phyloP scores from a whole-genome alignment of 2,329 filamentous ascomycete genomes.

The Aspergillus bombycis region DNA sequence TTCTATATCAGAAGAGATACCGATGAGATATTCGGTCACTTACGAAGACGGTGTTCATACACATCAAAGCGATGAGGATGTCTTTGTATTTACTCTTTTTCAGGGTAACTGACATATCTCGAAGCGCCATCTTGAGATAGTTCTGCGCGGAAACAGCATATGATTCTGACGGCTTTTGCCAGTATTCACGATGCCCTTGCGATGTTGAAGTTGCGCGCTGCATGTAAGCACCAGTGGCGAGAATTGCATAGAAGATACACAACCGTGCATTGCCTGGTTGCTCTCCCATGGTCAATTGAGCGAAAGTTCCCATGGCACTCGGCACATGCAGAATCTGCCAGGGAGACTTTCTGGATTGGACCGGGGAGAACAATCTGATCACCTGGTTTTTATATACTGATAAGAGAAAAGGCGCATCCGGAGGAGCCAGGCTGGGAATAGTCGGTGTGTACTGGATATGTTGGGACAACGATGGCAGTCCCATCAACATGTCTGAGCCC shows the following conservation, averaged over 20 bases:
- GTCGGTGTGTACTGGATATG: neutral
- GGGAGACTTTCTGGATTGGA: conserved; percentile 45
- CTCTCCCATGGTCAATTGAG: conserved; percentile 48
- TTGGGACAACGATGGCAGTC: neutral
- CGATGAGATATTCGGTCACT: neutral
- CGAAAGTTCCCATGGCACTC: conserved; percentile 46
- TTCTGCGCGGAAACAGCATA: conserved; percentile 37
- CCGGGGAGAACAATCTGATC: conserved; percentile 32
- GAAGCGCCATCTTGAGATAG: conserved; percentile 37
- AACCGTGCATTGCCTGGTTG: conserved; percentile 41
- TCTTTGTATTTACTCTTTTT: conserved; percentile 49
- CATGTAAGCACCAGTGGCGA: conserved; percentile 51
- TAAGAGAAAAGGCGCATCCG: neutral
- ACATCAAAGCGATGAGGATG: conserved; percentile 50
- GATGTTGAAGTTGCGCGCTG: conserved; percentile 34
- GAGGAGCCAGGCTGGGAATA: neutral
- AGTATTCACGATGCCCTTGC: conserved; percentile 20
- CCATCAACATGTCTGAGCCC: neutral
- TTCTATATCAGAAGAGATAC: neutral
- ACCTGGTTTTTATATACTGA: conserved; percentile 30
- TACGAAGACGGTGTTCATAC: conserved; percentile 43
- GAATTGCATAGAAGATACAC: conserved; percentile 43
- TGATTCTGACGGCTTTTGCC: conserved; percentile 36
- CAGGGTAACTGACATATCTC: conserved; percentile 37
- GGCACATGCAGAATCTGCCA: conserved; percentile 51